Conservation (phyloP, 164 flowering plant genomes). For the Chloranthus sessilifolius region DNA sequence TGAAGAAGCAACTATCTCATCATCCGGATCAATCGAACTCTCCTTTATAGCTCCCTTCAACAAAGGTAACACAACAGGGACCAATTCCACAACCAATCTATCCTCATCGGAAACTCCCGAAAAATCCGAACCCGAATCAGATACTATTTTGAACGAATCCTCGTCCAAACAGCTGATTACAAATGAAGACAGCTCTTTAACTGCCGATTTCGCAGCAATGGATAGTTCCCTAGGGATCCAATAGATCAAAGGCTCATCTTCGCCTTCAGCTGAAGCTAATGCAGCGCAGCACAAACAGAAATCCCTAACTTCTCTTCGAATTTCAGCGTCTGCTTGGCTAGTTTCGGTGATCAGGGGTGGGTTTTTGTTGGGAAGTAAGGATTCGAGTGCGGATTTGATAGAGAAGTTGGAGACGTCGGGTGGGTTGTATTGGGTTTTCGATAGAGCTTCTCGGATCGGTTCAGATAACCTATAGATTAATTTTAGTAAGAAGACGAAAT, state of each 20-base stretch:
- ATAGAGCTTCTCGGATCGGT: conserved; percentile 35
- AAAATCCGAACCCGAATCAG: conserved; percentile 34
- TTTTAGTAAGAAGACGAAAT: background rate
- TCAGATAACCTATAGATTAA: conserved; percentile 40
- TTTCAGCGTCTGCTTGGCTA: conserved; percentile 15
- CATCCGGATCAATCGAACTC: conserved; percentile 59
- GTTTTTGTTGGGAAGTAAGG: conserved; percentile 35
- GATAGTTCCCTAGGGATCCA: conserved; percentile 64
- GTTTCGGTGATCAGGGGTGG: conserved; percentile 1
- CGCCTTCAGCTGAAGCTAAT: conserved; percentile 36
- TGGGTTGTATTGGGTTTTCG: conserved; percentile 31
- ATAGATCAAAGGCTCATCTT: conserved; percentile 30
- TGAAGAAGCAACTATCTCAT: conserved; percentile 44
- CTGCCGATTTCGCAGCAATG: conserved; percentile 29
- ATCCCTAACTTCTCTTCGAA: conserved; percentile 29
- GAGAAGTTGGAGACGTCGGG: conserved; percentile 45
- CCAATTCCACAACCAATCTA: conserved; percentile 50
- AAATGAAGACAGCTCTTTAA: conserved; percentile 34
- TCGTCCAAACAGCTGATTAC: conserved; percentile 19
- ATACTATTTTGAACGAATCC: conserved; percentile 14
- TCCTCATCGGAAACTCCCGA: conserved; percentile 27
- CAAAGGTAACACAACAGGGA: conserved; percentile 54
- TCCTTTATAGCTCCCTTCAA: conserved; percentile 61
- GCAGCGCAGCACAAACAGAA: conserved; percentile 68
- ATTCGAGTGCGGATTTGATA: conserved; percentile 41